Evolutionary conservation across 805 yeast species (phyloP).

Genomic region (Candida sithepensis): DNA sequence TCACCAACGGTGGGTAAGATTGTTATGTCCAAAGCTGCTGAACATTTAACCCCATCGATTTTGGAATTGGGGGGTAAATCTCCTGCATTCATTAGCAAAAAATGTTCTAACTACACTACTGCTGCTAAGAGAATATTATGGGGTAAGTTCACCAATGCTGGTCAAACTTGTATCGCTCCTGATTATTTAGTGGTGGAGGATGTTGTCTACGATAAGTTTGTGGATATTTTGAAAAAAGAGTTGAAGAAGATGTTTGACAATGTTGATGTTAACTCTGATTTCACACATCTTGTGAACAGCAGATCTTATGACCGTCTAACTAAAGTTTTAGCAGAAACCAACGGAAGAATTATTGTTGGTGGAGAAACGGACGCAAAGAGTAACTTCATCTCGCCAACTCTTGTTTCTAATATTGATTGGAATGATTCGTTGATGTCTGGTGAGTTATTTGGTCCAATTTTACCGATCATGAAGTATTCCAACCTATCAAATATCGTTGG

Average conservation of each 20-base stretch:
- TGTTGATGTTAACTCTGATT: conserved; percentile 36
- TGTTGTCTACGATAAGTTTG: conserved; percentile 49
- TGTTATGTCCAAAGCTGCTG: conserved; percentile 79
- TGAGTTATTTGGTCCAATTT: conserved; percentile 82
- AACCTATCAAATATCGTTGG: conserved; percentile 43
- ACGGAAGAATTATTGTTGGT: conserved; percentile 51
- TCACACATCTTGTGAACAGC: conserved; percentile 59
- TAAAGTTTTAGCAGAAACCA: conserved; percentile 40
- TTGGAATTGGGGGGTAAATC: conserved; percentile 93
- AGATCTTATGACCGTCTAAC: conserved; percentile 47
- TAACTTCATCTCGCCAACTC: conserved; percentile 66
- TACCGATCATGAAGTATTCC: conserved; percentile 64
- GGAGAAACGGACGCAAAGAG: conserved; percentile 35
- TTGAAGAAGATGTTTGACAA: conserved; percentile 43
- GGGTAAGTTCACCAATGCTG: conserved; percentile 78
- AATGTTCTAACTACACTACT: conserved; percentile 39
- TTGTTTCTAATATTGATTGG: conserved; percentile 60
- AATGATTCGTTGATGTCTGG: conserved; percentile 68
- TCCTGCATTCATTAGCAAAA: conserved; percentile 68
- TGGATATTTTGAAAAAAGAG: conserved; percentile 39
- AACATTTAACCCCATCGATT: conserved; percentile 72
- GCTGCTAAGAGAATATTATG: conserved; percentile 54
- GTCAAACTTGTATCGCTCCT: conserved; percentile 89
- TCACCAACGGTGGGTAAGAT: conserved; percentile 70
- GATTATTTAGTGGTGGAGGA: conserved; percentile 77